These are phyloP conservation scores for Clarkia xantiana DNA, from an alignment of 345 rosid genomes.

Conservation along the genomic window DNA sequence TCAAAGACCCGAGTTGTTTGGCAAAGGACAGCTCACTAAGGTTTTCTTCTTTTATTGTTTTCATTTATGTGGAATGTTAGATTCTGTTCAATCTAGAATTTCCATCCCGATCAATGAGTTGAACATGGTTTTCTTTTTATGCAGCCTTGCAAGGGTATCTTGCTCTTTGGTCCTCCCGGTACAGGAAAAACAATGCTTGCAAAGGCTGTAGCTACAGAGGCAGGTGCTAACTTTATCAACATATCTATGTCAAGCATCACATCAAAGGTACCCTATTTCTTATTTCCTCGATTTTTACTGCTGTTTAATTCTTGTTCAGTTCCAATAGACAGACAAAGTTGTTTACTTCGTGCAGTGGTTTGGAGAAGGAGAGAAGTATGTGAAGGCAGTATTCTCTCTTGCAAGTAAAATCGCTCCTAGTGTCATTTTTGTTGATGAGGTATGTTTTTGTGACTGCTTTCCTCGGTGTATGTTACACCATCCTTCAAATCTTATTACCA, in stretches of 20 bases:
- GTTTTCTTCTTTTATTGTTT: conserved; percentile 15
- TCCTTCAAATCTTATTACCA: no score
- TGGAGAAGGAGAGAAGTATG: conserved; percentile 99
- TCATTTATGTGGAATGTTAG: no score
- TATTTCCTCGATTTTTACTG: not conserved
- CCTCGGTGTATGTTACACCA: no score
- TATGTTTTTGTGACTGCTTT: conserved; percentile 7
- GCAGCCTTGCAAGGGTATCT: conserved; percentile 96
- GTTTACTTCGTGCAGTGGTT: conserved; percentile 68
- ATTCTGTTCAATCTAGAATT: no score
- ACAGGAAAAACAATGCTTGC: conserved; percentile 99
- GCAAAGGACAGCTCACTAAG: conserved; percentile 98
- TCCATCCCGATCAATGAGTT: no score
- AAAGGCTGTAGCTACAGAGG: conserved; percentile 98
- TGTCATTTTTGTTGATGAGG: conserved; percentile 97
- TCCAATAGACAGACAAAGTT: not conserved
- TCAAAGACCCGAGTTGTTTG: conserved; percentile 91
- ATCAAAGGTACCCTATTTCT: conserved; percentile 50
- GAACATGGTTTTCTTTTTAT: not conserved
- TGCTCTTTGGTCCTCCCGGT: conserved; percentile 99
- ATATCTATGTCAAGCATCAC: conserved; percentile 99
- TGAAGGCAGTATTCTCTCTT: conserved; percentile 96
- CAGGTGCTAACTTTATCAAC: conserved; percentile 96
- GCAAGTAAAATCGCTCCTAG: conserved; percentile 99
- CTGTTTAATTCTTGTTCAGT: no score